Base-by-base conservation (phyloP, 1,284 basidiomycete genomes). In the Trametes hirsuta region DNA sequence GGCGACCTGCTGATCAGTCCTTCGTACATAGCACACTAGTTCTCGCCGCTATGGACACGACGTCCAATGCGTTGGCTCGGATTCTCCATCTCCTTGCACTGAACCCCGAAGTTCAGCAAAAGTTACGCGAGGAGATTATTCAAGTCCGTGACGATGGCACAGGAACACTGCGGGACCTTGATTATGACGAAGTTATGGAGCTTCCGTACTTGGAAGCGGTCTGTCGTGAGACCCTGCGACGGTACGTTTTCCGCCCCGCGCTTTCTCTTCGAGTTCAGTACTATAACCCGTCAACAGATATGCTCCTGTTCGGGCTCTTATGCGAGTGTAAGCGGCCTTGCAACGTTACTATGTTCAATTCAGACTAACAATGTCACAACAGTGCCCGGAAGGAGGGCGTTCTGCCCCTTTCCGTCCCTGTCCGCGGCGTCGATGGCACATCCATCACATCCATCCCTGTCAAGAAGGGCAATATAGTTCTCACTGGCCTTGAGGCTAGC, bases 401-500 rank as follows among this genome's bases (percentile, higher is more conserved):
- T 50, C 50, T 73, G 58, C 60, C 70, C 67, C 64, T 66, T 24
- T 66, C 66, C 22, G 49, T 69, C 58, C 66, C 69, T 8, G 59
- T 70, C 35, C 59, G 48, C 12, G 67, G 63, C 1, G 18, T 51
- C 4, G 48, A 50, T 21, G 48, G 48, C 37, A 50, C 48, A 3
- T 12, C 25, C 4, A 50, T 50, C 10, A 39, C 39, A 15, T 39
- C 48, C 9, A 30, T 71, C 25, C 68, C 75, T 40, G 62, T 66
- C 11, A 58, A 58, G 18, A 60, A 71, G 12, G 70, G 48, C 24
- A 40, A 11, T 2, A 15, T 1, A 1, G 61, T 74, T 15, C 61
- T 64, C 37, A 55, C 64, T 2, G 57, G 65, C 24, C 12, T 85
- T 12, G 61, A 75, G 2, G 69, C 74, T 0, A 64, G 83, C 45